Evolutionary conservation across 805 yeast species (phyloP).

Genomic region (Nakazawaea wyomingensis): DNA sequence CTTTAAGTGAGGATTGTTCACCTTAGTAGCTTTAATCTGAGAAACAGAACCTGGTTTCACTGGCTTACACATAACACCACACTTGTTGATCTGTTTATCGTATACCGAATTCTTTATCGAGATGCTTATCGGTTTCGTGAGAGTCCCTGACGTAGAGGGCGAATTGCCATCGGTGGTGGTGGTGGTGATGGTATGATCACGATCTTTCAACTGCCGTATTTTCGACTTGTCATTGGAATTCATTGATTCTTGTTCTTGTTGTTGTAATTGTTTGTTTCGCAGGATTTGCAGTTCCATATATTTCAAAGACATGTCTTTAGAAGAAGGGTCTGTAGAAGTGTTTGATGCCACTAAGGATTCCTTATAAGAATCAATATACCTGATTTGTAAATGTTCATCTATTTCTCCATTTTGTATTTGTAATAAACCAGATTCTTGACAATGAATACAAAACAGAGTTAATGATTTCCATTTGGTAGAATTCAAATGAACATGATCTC

Average conservation of each 20-base stretch:
- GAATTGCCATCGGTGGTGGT: too few species aligned
- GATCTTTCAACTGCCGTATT: constrained; percentile 1
- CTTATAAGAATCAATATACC: constrained; percentile 53
- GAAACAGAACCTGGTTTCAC: constrained; percentile 12
- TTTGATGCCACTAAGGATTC: constrained; percentile 37
- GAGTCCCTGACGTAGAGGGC: too few species aligned
- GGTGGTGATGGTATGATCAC: too few species aligned
- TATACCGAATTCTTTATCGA: constrained; percentile 4
- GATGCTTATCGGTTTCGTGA: not conserved
- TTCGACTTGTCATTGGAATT: too few species aligned
- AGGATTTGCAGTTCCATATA: constrained; percentile 50
- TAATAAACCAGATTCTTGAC: constrained; percentile 54
- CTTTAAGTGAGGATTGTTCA: constrained; percentile 8
- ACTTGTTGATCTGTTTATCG: constrained; percentile 22
- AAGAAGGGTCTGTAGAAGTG: constrained; percentile 28
- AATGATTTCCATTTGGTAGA: constrained; percentile 78
- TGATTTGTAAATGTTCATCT: constrained; percentile 30
- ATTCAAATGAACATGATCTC: constrained; percentile 84
- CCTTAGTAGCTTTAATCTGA: not conserved
- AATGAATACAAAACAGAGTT: constrained; percentile 57
- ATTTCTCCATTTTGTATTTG: constrained; percentile 39
- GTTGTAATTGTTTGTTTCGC: constrained; percentile 27
- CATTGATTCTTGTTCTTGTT: constrained; percentile 7
- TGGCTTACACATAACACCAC: constrained; percentile 24
- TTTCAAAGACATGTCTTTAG: constrained; percentile 38